Conservation (phyloP, 306 rosid genomes). For the Astragalus glycyphyllos region DNA sequence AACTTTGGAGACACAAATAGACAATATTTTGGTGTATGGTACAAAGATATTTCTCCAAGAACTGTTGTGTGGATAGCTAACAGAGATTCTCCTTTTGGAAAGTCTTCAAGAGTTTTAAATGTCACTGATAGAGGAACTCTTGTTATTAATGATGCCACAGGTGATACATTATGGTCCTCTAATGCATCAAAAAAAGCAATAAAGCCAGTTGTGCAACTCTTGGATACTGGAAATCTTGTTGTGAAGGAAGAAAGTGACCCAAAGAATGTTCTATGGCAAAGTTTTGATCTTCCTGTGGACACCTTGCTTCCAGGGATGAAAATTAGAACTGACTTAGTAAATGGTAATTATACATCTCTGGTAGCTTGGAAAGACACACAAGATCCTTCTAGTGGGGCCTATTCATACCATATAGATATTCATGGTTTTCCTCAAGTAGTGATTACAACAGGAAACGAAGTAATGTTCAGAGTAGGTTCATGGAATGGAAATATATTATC, state of each 20-base stretch:
- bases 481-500: slow-evolving; percentile 46
- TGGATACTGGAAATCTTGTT: slow-evolving; percentile 52
- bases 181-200: slow-evolving; percentile 24
- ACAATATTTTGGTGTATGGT: slow-evolving; percentile 48
- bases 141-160: slow-evolving; percentile 28
- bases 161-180: slow-evolving; percentile 31
- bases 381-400: slow-evolving; percentile 36
- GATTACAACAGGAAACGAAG: neutral
- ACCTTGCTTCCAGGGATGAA: slow-evolving; percentile 40
- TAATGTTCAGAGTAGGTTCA: slow-evolving; percentile 31
- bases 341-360: slow-evolving; percentile 12
- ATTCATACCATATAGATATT: slow-evolving; percentile 37
- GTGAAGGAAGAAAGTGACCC: slow-evolving; percentile 36
- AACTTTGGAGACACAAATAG: slow-evolving; percentile 30
- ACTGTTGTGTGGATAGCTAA: slow-evolving; percentile 48
- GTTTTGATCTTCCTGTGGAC: slow-evolving; percentile 48
- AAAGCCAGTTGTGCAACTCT: slow-evolving; percentile 41
- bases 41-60: slow-evolving; percentile 37
- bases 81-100: slow-evolving; percentile 36
- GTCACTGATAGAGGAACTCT: slow-evolving; percentile 38
- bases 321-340: slow-evolving; percentile 15
- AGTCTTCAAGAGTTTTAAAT: slow-evolving; percentile 40
- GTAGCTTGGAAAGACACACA: slow-evolving; percentile 36
- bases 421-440: slow-evolving; percentile 45
- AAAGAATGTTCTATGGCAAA: slow-evolving; percentile 46